These are phyloP conservation scores for Talinum fruticosum DNA, from an alignment of 148 eudicot species.

Conservation along the genomic window DNA sequence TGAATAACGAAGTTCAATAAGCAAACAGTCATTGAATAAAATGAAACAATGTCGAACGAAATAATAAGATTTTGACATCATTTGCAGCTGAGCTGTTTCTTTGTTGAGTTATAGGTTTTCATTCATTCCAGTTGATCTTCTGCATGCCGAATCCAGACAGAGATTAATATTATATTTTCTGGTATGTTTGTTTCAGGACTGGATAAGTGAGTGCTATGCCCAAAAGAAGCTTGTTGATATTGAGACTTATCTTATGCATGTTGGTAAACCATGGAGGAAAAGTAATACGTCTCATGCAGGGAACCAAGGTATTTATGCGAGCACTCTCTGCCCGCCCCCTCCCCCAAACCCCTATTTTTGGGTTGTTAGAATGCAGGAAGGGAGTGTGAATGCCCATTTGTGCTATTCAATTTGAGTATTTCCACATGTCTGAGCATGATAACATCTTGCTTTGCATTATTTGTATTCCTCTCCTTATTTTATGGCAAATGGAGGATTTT, in stretches of 20 bases:
- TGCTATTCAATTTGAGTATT: background rate
- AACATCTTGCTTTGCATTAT: too few relatives aligned
- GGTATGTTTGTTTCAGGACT: constrained; percentile 47
- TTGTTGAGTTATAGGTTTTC: background rate
- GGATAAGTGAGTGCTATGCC: constrained; percentile 74
- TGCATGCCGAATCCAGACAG: background rate
- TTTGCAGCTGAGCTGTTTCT: background rate
- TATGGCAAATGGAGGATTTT: too few relatives aligned
- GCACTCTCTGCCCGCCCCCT: background rate
- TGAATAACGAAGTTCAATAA: too few relatives aligned
- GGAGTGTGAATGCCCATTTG: background rate
- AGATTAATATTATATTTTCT: constrained; percentile 21
- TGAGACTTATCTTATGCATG: constrained; percentile 76
- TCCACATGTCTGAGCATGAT: too few relatives aligned
- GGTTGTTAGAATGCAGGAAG: background rate
- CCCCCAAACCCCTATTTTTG: background rate
- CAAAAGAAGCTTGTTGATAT: constrained; percentile 87
- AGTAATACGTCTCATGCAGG: constrained; percentile 32
- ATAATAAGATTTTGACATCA: background rate
- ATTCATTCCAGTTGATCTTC: background rate
- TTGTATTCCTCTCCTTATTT: too few relatives aligned
- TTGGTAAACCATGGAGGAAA: constrained; percentile 90
- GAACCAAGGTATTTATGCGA: constrained; percentile 44
- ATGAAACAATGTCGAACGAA: too few relatives aligned
- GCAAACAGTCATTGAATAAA: too few relatives aligned